phyloP scores from a whole-genome alignment of 805 yeast genomes.

The Candida endomychidarum region DNA sequence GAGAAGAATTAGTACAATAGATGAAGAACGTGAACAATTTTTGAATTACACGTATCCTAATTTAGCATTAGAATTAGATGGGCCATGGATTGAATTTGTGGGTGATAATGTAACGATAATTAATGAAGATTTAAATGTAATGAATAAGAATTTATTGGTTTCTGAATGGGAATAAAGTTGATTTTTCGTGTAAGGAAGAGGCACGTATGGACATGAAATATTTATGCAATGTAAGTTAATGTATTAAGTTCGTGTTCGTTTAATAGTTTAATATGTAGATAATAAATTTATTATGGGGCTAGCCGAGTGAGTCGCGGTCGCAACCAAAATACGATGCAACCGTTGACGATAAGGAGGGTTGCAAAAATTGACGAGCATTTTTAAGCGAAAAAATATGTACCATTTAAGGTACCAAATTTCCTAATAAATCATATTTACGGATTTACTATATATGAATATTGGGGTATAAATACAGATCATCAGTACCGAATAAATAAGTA shows the following conservation, averaged over 20 bases:
- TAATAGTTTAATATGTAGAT: too few relatives aligned
- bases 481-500: too few relatives aligned
- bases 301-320: not conserved
- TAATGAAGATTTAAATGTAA: constrained; percentile 15
- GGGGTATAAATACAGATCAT: too few relatives aligned
- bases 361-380: constrained; percentile 2
- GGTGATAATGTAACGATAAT: constrained; percentile 41
- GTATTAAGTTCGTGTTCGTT: too few relatives aligned
- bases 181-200: too few relatives aligned
- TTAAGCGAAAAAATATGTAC: constrained; percentile 4
- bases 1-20: constrained; percentile 51
- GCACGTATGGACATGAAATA: too few relatives aligned
- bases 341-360: constrained; percentile 5
- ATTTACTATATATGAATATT: too few relatives aligned
- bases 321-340: not conserved
- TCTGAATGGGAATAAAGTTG: constrained; percentile 43
- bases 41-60: constrained; percentile 52
- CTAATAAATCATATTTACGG: too few relatives aligned
- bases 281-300: too few relatives aligned
- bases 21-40: constrained; percentile 54
- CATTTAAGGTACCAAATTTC: constrained; percentile 4
- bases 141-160: constrained; percentile 27
- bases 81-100: constrained; percentile 58
- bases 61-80: constrained; percentile 47
- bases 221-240: too few relatives aligned